These are phyloP conservation scores for Fusarium buxicola DNA, from an alignment of 2,329 filamentous ascomycete species.

Conservation along the genomic window DNA sequence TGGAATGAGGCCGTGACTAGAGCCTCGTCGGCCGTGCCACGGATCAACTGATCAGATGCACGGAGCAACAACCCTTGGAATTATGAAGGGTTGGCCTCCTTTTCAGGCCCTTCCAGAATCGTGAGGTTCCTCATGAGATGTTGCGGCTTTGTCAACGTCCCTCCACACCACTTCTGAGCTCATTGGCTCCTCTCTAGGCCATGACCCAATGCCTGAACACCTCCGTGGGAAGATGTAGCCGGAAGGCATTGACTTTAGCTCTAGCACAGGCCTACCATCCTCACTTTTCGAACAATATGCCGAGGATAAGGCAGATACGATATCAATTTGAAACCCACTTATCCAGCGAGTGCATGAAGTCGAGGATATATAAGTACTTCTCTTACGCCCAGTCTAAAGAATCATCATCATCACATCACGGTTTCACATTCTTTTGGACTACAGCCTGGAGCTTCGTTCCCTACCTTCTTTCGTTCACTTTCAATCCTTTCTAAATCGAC, in stretches of 20 bases:
- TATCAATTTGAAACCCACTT: slow-evolving; percentile 2
- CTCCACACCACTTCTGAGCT: slow-evolving; percentile 28
- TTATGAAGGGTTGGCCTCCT: background rate
- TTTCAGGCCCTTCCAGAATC: background rate
- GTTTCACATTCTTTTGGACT: slow-evolving; percentile 14
- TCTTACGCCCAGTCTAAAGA: background rate
- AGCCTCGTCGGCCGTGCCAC: background rate
- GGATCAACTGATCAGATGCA: background rate
- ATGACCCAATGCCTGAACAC: background rate
- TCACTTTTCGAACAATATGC: background rate
- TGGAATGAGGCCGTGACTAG: background rate
- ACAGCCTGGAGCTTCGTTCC: slow-evolving; percentile 33
- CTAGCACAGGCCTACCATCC: background rate
- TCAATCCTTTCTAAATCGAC: slow-evolving; percentile 7
- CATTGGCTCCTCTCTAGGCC: slow-evolving; percentile 8
- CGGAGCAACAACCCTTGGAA: background rate
- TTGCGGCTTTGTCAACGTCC: background rate
- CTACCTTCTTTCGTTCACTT: slow-evolving; percentile 12
- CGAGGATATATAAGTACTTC: slow-evolving; percentile 9
- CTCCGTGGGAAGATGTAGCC: slow-evolving; percentile 8
- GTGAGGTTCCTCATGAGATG: slow-evolving; percentile 9
- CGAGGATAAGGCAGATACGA: slow-evolving; percentile 5
- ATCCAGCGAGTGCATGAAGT: background rate
- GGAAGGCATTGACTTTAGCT: background rate
- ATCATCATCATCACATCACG: slow-evolving; percentile 16